These are phyloP conservation scores for Medicago arabica DNA, from an alignment of 306 rosid genomes.

Conservation along the genomic window DNA sequence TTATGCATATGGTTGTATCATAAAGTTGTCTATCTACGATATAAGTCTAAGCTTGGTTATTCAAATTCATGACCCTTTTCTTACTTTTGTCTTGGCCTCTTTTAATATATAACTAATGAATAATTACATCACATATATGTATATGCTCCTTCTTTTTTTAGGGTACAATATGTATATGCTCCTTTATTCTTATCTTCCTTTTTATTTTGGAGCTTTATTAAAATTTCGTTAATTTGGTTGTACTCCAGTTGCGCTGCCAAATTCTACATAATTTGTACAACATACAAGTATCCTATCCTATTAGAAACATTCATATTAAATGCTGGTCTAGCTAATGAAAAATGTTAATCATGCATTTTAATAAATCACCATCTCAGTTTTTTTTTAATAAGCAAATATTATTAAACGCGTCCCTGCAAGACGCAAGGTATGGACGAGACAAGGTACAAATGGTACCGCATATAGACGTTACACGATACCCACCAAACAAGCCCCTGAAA, in stretches of 20 bases:
- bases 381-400: too few relatives aligned
- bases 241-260: background rate
- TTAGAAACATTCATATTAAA: too few relatives aligned
- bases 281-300: too few relatives aligned
- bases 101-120: background rate
- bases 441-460: too few relatives aligned
- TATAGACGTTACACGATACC: too few relatives aligned
- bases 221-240: background rate
- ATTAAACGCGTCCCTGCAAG: too few relatives aligned
- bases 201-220: background rate
- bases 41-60: background rate
- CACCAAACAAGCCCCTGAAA: too few relatives aligned
- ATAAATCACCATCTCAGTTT: too few relatives aligned
- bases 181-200: background rate
- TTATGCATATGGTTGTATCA: background rate
- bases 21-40: too few relatives aligned
- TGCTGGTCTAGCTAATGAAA: too few relatives aligned
- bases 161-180: background rate
- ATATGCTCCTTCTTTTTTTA: background rate
- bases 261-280: background rate
- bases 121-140: background rate
- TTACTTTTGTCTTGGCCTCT: background rate
- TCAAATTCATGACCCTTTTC: background rate
- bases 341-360: too few relatives aligned
- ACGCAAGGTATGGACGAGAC: too few relatives aligned